A percentile compares a stretch with the other conserved stretches of the same genome.
phyloP scores from a whole-genome alignment of 345 rosid genomes.

The Arabidopsis suecica region DNA sequence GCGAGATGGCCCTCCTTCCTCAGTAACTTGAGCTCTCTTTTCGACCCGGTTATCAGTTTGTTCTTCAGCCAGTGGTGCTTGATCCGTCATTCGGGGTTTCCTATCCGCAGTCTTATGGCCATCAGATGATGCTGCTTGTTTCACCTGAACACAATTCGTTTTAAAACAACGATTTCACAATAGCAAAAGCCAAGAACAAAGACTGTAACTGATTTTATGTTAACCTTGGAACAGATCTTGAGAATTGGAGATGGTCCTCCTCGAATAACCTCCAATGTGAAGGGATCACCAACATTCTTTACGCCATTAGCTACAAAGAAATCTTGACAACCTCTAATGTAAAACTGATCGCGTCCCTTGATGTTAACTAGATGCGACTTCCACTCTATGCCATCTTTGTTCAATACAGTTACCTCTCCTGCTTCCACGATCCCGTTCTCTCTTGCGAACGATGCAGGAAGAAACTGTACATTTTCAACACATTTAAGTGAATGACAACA shows the following conservation, averaged over 20 bases:
- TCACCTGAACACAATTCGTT: slow-evolving; percentile 14
- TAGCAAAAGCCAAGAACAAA: not conserved
- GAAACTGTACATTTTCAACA: slow-evolving; percentile 22
- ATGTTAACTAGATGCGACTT: slow-evolving; percentile 24
- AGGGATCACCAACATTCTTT: slow-evolving; percentile 29
- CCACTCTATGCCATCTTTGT: slow-evolving; percentile 35
- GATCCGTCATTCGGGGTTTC: not conserved
- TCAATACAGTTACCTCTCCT: slow-evolving; percentile 33
- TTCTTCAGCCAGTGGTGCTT: slow-evolving; percentile 20
- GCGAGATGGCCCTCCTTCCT: slow-evolving; percentile 26
- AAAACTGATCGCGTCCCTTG: slow-evolving; percentile 37
- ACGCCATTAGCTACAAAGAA: slow-evolving; percentile 26
- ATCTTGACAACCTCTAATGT: slow-evolving; percentile 23
- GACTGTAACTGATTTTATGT: not conserved
- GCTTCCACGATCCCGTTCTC: slow-evolving; percentile 25
- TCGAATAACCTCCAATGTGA: slow-evolving; percentile 31
- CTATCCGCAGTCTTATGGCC: not conserved
- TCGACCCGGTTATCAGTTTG: not conserved
- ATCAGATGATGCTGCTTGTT: slow-evolving; percentile 13
- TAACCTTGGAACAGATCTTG: slow-evolving; percentile 38
- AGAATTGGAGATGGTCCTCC: slow-evolving; percentile 37
- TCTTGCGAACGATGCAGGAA: slow-evolving; percentile 24
- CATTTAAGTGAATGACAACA: slow-evolving; percentile 13
- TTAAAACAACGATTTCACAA: not conserved
- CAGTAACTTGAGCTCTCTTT: slow-evolving; percentile 32